phyloP scores from a whole-genome alignment of 768 basidiomycete genomes.

The Scleroderma citrinum region DNA sequence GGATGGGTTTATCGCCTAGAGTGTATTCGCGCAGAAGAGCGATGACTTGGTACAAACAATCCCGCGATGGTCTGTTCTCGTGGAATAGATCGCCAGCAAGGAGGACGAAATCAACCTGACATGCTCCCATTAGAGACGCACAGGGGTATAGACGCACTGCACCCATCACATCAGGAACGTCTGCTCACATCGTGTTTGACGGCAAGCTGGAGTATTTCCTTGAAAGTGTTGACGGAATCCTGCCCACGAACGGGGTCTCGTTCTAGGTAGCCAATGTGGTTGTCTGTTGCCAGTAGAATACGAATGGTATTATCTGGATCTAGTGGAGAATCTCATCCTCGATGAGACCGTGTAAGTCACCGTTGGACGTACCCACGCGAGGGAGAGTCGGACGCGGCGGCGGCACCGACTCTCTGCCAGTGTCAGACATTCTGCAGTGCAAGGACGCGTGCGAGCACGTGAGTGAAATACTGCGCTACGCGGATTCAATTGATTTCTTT shows the following conservation, averaged over 20 bases:
- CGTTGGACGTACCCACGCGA: constrained; percentile 33
- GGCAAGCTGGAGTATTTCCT: constrained; percentile 88
- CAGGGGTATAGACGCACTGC: background rate
- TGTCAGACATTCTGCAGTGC: constrained; percentile 17
- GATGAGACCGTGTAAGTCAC: background rate
- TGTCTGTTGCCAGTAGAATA: constrained; percentile 92
- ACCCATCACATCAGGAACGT: no score
- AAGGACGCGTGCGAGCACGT: background rate
- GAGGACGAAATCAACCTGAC: constrained; percentile 90
- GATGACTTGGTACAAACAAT: constrained; percentile 83
- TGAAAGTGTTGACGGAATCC: constrained; percentile 93
- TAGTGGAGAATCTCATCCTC: constrained; percentile 16
- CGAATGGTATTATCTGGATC: constrained; percentile 64
- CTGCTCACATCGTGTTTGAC: constrained; percentile 73
- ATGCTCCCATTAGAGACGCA: constrained; percentile 3
- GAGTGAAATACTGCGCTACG: background rate
- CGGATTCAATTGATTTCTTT: no score
- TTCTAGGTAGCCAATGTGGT: constrained; percentile 93
- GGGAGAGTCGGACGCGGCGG: constrained; percentile 31
- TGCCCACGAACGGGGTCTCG: constrained; percentile 91
- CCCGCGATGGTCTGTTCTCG: constrained; percentile 91
- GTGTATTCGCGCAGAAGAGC: constrained; percentile 89
- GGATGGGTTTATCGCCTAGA: constrained; percentile 81
- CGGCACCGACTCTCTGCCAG: constrained; percentile 19
- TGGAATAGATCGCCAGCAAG: constrained; percentile 97